phyloP scores from a whole-genome alignment of 129 eudicot genomes.

The sunflower (Helianthus annuus) region DNA sequence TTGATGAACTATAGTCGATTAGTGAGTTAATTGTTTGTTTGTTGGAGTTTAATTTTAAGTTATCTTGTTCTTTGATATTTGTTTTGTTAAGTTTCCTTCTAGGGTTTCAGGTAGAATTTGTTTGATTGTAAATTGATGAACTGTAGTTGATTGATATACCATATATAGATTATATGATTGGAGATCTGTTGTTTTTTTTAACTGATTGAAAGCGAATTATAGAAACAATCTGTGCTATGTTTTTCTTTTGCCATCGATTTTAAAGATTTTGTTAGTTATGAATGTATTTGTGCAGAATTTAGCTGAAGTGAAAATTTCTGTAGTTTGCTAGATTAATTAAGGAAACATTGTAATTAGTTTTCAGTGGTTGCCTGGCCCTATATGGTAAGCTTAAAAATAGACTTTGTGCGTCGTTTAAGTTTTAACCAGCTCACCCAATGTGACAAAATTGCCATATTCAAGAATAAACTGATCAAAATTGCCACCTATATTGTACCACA shows the following conservation, averaged over 20 bases:
- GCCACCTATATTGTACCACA: neutral
- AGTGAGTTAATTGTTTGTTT: too few relatives aligned
- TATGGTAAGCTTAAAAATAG: too few relatives aligned
- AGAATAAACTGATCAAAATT: too few relatives aligned
- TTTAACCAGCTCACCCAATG: too few relatives aligned
- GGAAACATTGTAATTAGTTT: neutral
- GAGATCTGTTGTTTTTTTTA: conserved; percentile 13
- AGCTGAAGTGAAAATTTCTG: conserved; percentile 8
- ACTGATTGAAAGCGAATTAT: neutral
- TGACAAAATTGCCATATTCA: too few relatives aligned
- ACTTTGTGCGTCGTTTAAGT: too few relatives aligned
- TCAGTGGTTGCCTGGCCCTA: conserved; percentile 7
- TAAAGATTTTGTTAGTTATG: neutral
- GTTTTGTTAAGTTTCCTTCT: conserved; percentile 29
- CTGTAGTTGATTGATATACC: conserved; percentile 11
- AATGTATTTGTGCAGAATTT: neutral
- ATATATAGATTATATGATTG: conserved; percentile 15
- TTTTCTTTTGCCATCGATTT: neutral
- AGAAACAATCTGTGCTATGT: conserved; percentile 2
- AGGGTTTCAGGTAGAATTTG: conserved; percentile 29
- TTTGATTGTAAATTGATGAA: conserved; percentile 24
- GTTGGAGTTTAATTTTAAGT: conserved; percentile 2
- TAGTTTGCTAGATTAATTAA: neutral
- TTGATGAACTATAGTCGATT: conserved; percentile 1
- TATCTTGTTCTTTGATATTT: neutral